Conservation (phyloP, 2,329 filamentous ascomycete genomes). For the Claviceps spartinae region DNA sequence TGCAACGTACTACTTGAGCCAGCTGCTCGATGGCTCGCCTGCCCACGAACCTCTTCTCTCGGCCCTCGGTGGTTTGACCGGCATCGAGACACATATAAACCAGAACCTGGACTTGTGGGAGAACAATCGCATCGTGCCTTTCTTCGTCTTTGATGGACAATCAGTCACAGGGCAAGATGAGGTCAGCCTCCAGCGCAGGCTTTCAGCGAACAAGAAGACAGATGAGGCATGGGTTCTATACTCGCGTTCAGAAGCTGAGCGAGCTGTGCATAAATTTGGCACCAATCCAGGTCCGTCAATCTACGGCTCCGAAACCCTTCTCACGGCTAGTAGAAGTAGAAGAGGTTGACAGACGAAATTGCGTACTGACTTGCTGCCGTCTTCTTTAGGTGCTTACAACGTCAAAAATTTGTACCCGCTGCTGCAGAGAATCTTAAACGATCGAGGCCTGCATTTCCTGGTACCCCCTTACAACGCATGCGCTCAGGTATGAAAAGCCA, state of each 20-base stretch:
- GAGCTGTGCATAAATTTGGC: conserved; percentile 78
- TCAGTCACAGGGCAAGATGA: conserved; percentile 65
- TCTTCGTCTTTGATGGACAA: conserved; percentile 89
- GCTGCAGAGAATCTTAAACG: conserved; percentile 59
- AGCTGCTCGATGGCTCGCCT: conserved; percentile 55
- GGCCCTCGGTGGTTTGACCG: conserved; percentile 78
- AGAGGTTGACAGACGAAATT: neutral
- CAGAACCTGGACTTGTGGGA: conserved; percentile 62
- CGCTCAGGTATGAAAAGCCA: conserved; percentile 51
- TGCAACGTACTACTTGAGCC: conserved; percentile 76
- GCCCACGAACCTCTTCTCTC: conserved; percentile 78
- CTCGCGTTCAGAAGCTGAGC: conserved; percentile 61
- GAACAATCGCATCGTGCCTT: conserved; percentile 54
- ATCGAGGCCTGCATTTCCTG: conserved; percentile 58
- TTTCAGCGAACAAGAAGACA: conserved; percentile 54
- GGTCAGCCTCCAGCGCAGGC: conserved; percentile 48
- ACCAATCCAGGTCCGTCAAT: conserved; percentile 48
- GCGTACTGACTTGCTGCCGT: neutral
- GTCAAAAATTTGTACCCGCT: conserved; percentile 62
- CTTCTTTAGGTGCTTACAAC: conserved; percentile 50
- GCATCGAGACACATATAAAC: conserved; percentile 62
- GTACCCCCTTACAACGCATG: conserved; percentile 81
- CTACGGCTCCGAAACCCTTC: too few species aligned
- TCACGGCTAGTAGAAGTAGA: neutral
- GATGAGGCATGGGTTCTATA: conserved; percentile 80